Evolutionary conservation across 176 grass and related monocot genomes (phyloP).

Genomic region (Poa annua): DNA sequence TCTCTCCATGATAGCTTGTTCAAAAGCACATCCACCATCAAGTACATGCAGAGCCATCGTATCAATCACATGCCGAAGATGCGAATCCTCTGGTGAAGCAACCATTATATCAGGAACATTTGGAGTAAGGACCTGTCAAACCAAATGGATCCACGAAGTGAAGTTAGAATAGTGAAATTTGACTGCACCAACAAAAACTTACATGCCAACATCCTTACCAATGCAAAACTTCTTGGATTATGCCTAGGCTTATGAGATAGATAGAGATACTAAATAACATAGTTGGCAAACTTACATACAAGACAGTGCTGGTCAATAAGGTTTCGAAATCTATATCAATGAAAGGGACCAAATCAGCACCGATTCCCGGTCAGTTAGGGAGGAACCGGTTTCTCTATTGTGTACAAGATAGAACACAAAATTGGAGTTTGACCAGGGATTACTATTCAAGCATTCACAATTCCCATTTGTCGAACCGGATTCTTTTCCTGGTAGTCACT

Average conservation of each 20-base stretch:
- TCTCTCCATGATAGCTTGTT: conserved; percentile 99
- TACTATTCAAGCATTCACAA: conserved; percentile 5
- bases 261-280: conserved; percentile 34
- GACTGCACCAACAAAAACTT: conserved; percentile 9
- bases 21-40: conserved; percentile 99
- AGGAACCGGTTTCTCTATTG: conserved; percentile 2
- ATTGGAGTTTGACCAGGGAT: not conserved
- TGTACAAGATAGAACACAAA: not conserved
- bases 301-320: conserved; percentile 17
- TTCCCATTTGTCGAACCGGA: not conserved
- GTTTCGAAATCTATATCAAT: not conserved
- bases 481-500: not conserved
- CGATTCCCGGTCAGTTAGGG: not conserved
- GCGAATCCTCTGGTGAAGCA: conserved; percentile 71
- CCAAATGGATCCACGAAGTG: conserved; percentile 40
- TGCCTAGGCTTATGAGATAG: conserved; percentile 14
- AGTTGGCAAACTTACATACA: conserved; percentile 10
- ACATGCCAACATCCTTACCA: conserved; percentile 31
- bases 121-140: conserved; percentile 85
- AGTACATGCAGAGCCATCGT: conserved; percentile 96
- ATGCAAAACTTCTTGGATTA: not conserved
- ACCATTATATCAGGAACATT: conserved; percentile 97
- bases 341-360: not conserved
- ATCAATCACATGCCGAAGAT: conserved; percentile 83
- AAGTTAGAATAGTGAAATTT: conserved; percentile 29